These are phyloP conservation scores for Calocybe gangraenosa DNA, from an alignment of 768 basidiomycete genomes.

Conservation along the genomic window DNA sequence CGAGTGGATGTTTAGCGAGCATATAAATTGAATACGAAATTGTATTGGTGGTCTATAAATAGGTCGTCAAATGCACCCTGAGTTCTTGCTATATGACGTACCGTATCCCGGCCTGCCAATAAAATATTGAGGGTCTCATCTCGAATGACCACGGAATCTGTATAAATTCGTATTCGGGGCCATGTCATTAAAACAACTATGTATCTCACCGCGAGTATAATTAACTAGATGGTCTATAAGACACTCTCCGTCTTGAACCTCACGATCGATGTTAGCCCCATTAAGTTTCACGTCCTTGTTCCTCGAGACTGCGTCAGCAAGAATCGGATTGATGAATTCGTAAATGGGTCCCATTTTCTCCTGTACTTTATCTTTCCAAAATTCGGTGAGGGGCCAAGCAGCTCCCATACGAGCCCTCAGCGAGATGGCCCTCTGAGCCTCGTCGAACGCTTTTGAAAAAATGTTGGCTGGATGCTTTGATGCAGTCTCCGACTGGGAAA, in stretches of 20 bases:
- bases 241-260: constrained; percentile 35
- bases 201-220: constrained; percentile 42
- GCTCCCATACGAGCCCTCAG: constrained; percentile 33
- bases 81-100: constrained; percentile 16
- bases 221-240: constrained; percentile 48
- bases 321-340: constrained; percentile 50
- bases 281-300: constrained; percentile 15
- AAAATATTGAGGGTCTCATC: constrained; percentile 53
- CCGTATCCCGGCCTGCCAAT: constrained; percentile 56
- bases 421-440: constrained; percentile 35
- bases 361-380: constrained; percentile 43
- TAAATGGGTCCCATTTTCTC: constrained; percentile 44
- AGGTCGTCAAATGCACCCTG: background rate
- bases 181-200: background rate
- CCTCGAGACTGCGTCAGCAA: constrained; percentile 41
- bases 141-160: constrained; percentile 35
- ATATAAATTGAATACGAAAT: constrained; percentile 41
- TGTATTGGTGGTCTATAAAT: constrained; percentile 31
- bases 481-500: constrained; percentile 22
- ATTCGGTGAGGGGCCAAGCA: constrained; percentile 49
- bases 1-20: constrained; percentile 37
- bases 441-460: constrained; percentile 47
- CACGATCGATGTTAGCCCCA: constrained; percentile 21
- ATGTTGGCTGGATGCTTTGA: constrained; percentile 31
- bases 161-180: background rate